These are phyloP conservation scores for Penicillium cosmopolitanum DNA, from an alignment of 495 filamentous ascomycete genomes.

Conservation along the genomic window DNA sequence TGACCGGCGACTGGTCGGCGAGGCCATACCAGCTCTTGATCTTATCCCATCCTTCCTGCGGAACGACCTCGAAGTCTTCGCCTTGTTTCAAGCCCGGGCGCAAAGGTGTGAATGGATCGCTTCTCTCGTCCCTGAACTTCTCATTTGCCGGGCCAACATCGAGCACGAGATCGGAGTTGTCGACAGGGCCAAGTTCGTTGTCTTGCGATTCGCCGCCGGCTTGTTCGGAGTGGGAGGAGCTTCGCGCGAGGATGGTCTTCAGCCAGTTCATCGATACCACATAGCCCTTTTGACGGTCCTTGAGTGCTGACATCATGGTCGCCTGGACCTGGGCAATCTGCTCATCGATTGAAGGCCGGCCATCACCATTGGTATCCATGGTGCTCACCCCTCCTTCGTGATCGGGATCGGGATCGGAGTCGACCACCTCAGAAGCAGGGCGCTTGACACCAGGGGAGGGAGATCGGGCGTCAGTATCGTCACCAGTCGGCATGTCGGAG, in stretches of 20 bases:
- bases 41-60: constrained; percentile 77
- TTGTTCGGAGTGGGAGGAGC: constrained; percentile 57
- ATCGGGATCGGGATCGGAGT: constrained; percentile 24
- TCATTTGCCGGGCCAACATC: constrained; percentile 43
- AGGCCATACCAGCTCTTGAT: constrained; percentile 83
- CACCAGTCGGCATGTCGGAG: constrained; percentile 49
- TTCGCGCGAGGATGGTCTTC: constrained; percentile 69
- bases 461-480: constrained; percentile 37
- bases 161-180: constrained; percentile 72
- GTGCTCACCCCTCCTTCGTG: constrained; percentile 29
- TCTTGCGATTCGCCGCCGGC: constrained; percentile 62
- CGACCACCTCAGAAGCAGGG: constrained; percentile 53
- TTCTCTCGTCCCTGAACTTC: constrained; percentile 54
- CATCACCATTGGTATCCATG: constrained; percentile 12
- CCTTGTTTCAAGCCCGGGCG: constrained; percentile 66
- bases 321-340: constrained; percentile 73
- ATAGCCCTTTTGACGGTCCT: constrained; percentile 75
- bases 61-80: constrained; percentile 77
- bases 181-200: constrained; percentile 76
- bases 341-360: constrained; percentile 68
- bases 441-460: constrained; percentile 58
- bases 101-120: constrained; percentile 72
- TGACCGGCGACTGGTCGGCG: constrained; percentile 67
- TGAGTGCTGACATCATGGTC: constrained; percentile 51
- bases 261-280: constrained; percentile 83